Evolutionary conservation across 1,284 basidiomycete species (phyloP).

Genomic region (Sanghuangporus baumii): DNA sequence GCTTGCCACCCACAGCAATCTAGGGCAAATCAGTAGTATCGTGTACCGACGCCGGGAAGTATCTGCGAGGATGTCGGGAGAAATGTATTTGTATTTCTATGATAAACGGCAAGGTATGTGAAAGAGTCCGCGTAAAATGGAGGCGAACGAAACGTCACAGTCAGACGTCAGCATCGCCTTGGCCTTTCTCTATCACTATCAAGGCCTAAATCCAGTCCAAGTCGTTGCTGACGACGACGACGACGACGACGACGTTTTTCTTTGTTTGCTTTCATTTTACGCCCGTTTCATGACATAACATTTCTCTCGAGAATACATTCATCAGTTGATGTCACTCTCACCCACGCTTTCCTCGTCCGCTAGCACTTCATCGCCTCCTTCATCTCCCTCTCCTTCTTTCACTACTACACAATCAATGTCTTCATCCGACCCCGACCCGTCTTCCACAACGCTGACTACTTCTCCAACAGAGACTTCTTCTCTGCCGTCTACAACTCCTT

Average conservation of each 20-base stretch:
- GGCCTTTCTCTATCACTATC: neutral
- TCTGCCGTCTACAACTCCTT: neutral
- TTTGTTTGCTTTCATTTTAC: no score
- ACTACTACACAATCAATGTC: neutral
- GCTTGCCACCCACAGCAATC: neutral
- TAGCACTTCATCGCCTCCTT: neutral
- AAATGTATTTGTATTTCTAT: neutral
- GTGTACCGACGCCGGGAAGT: no score
- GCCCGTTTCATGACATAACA: neutral
- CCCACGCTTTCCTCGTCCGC: neutral
- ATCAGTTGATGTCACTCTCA: neutral
- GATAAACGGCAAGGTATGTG: conserved; percentile 2
- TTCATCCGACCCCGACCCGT: neutral
- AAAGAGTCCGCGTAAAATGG: no score
- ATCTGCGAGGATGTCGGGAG: neutral
- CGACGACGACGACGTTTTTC: neutral
- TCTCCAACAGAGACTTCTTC: neutral
- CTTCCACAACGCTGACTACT: neutral
- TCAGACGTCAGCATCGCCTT: neutral
- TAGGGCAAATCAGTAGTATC: neutral
- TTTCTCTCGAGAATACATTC: neutral
- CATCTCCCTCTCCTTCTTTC: neutral
- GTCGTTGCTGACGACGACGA: neutral
- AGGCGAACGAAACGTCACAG: neutral
- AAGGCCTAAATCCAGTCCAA: neutral